Evolutionary conservation across 495 filamentous ascomycete species (phyloP), one percentile per base, ranked within the genome.

Genomic region (Tuber microsphaerosporum): DNA sequence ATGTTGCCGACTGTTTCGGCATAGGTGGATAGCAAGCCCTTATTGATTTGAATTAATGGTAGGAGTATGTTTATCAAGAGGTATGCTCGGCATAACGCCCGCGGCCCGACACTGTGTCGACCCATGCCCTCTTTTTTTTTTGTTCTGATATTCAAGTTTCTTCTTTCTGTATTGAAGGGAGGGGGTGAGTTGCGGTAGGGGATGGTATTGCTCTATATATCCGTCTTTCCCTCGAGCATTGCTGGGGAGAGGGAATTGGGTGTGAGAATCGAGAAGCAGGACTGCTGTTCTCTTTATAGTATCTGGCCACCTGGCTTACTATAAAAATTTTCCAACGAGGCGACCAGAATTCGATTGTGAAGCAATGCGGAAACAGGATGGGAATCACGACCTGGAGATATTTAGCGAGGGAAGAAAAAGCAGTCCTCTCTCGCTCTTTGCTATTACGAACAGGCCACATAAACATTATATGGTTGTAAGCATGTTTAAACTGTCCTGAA

Each of bases 61-160:
- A 61, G n/a, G n/a, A 61, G n/a, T 61, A 61, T 26, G 56, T 2
- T 31, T 16, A 61, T 3, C n/a, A 61, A 26, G 56, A 61, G 26
- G 56, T 61, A 61, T 61, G 56, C 56, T 16, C 56, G 56, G 56
- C 56, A 61, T 7, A 61, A n/a, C n/a, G 56, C 56, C 56, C 56
- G n/a, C 16, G 56, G 26, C 9, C n/a, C n/a, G 4, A 31, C 16
- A n/a, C 56, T 31, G 26, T 61, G n/a, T 61, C 56, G 56, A 16
- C 20, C n/a, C 56, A 61, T 61, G 0, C 2, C 14, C 31, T 31
- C n/a, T 61, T 56, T 26, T 1, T 56, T 56, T 56, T 17, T 7
- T 22, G 46, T 2, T 5, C 46, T 48, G 46, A 41, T 41, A 41
- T 41, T 41, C 39, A 41, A 43, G 1, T 43, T 10, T 12, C 42